Evolutionary conservation across 1,284 basidiomycete genomes (phyloP).

Genomic region (Pseudozyma flocculosa): DNA sequence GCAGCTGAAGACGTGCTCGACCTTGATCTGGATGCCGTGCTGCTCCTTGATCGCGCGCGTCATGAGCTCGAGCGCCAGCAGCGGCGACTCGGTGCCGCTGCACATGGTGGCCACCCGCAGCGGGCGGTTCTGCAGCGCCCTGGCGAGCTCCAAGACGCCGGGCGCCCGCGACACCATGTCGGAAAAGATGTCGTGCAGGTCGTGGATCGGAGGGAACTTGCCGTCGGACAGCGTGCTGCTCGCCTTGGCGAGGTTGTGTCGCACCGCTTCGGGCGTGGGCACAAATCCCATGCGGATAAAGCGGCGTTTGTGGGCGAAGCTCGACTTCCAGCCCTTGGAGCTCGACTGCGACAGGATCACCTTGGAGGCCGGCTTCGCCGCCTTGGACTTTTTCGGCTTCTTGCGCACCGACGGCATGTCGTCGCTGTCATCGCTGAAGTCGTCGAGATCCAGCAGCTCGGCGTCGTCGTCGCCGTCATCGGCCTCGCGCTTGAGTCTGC

Average conservation of each 20-base stretch:
- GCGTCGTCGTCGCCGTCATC: too few relatives aligned
- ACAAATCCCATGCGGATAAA: constrained; percentile 29
- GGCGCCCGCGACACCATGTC: constrained; percentile 77
- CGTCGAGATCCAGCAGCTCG: constrained; percentile 1
- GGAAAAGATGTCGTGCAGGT: constrained; percentile 76
- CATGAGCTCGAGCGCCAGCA: constrained; percentile 84
- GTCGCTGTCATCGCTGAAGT: constrained; percentile 13
- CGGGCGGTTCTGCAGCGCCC: constrained; percentile 74
- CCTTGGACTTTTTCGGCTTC: constrained; percentile 9
- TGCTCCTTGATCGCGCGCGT: constrained; percentile 72
- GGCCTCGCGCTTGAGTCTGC: not conserved
- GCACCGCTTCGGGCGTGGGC: constrained; percentile 16
- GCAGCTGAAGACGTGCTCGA: constrained; percentile 94
- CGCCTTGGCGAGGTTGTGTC: constrained; percentile 10
- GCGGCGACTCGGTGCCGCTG: constrained; percentile 89
- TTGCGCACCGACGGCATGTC: constrained; percentile 9
- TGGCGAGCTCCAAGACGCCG: constrained; percentile 59
- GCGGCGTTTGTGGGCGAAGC: constrained; percentile 18
- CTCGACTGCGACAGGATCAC: constrained; percentile 16
- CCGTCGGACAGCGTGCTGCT: constrained; percentile 26
- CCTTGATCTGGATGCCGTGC: constrained; percentile 68
- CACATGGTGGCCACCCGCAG: constrained; percentile 96
- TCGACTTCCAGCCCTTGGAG: constrained; percentile 29
- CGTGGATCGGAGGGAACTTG: constrained; percentile 72
- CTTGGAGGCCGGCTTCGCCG: constrained; percentile 2